These are phyloP conservation scores for Actinomortierella ambigua DNA, from an alignment of 371 early-diverging fungal species.

Conservation along the genomic window DNA sequence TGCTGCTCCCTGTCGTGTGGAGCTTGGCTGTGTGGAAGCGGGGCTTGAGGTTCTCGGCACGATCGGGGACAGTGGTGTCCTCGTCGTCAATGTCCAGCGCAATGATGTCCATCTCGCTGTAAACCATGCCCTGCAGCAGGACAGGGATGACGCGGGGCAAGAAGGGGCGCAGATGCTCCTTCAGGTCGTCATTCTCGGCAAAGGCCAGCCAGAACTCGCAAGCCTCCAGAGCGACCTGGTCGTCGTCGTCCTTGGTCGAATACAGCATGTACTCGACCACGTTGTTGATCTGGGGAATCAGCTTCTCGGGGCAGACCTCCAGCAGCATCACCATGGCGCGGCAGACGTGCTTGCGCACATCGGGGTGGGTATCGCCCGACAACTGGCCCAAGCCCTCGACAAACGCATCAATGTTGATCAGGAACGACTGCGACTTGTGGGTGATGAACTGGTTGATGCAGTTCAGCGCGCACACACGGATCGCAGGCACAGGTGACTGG, in stretches of 20 bases:
- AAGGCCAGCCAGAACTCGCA: conserved; percentile 98
- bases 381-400: conserved; percentile 80
- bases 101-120: conserved; percentile 88
- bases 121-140: conserved; percentile 93
- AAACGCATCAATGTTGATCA: conserved; percentile 74
- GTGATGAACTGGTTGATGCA: conserved; percentile 84
- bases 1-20: conserved; percentile 71
- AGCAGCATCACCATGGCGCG: conserved; percentile 86
- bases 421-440: conserved; percentile 69
- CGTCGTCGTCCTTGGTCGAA: conserved; percentile 83
- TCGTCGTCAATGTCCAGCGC: conserved; percentile 81
- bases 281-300: conserved; percentile 83
- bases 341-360: conserved; percentile 92
- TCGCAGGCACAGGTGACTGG: conserved; percentile 68
- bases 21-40: conserved; percentile 85
- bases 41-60: conserved; percentile 91
- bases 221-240: conserved; percentile 89
- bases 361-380: conserved; percentile 77
- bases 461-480: conserved; percentile 80
- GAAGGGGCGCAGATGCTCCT: conserved; percentile 78
- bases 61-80: conserved; percentile 84
- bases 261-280: conserved; percentile 94
- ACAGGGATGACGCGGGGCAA: conserved; percentile 87
- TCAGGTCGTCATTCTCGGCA: conserved; percentile 87
- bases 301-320: conserved; percentile 80